These are phyloP conservation scores for Neolentinus lepideus DNA, from an alignment of 1,284 basidiomycete genomes.

Conservation along the genomic window DNA sequence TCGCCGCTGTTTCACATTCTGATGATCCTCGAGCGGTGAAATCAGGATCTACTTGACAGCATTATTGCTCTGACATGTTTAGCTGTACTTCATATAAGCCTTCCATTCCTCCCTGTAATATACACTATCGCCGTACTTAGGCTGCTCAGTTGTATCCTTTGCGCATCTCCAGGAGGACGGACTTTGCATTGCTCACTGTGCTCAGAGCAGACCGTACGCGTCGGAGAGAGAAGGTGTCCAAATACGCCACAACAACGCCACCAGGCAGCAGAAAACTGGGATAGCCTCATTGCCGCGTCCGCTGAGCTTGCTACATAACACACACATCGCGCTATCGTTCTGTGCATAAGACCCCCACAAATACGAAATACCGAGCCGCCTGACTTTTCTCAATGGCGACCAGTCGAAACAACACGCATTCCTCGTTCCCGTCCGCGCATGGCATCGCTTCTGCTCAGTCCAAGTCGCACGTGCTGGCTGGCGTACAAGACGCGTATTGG, in stretches of 20 bases:
- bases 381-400: constrained; percentile 19
- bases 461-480: constrained; percentile 79
- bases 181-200: no score
- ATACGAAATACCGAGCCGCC: background rate
- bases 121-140: no score
- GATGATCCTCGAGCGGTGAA: no score
- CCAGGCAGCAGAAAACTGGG: background rate
- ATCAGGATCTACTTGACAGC: no score
- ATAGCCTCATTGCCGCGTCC: constrained; percentile 6
- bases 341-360: background rate
- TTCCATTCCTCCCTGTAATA: no score
- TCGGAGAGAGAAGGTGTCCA: background rate
- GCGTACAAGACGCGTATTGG: constrained; percentile 97
- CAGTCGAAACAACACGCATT: constrained; percentile 31
- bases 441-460: constrained; percentile 65
- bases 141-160: no score
- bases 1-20: no score
- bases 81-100: no score
- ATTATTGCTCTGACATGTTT: no score
- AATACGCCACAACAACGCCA: constrained; percentile 3
- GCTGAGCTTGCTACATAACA: background rate
- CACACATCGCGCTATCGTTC: background rate
- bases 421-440: constrained; percentile 64
- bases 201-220: no score
- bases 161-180: no score